phyloP scores from a whole-genome alignment of 1,284 basidiomycete species.

The Moesziomyces parantarcticus region DNA sequence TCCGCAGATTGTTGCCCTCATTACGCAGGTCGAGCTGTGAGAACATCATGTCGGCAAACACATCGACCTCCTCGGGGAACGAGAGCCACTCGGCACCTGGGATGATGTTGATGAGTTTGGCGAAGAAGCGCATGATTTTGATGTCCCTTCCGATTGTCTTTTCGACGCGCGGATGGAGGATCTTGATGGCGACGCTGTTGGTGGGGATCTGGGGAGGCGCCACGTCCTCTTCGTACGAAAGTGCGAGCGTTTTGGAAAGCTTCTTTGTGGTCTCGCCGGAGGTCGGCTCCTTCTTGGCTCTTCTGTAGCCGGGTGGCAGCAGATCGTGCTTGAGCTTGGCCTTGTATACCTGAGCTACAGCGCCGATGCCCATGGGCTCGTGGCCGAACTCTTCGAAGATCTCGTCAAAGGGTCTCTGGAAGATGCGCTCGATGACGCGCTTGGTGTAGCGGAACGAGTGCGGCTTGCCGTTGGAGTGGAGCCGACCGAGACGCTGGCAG shows the following conservation, averaged over 20 bases:
- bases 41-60: constrained; percentile 98
- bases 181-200: constrained; percentile 87
- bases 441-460: constrained; percentile 87
- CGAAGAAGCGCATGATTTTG: constrained; percentile 93
- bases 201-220: constrained; percentile 58
- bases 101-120: constrained; percentile 79
- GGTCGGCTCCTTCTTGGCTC: constrained; percentile 34
- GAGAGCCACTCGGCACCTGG: constrained; percentile 98
- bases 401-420: constrained; percentile 77
- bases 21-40: constrained; percentile 90
- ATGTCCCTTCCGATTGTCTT: constrained; percentile 89
- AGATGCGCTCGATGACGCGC: constrained; percentile 83
- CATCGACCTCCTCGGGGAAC: constrained; percentile 91
- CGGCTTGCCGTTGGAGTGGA: constrained; percentile 89
- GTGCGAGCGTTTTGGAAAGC: constrained; percentile 51
- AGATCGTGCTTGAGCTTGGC: constrained; percentile 85
- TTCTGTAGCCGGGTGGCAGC: constrained; percentile 73
- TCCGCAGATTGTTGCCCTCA: constrained; percentile 87
- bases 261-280: constrained; percentile 24
- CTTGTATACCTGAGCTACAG: constrained; percentile 94
- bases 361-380: constrained; percentile 92
- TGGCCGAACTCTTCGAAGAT: constrained; percentile 92
- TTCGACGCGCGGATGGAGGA: constrained; percentile 81
- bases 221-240: constrained; percentile 57
- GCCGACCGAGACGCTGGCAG: constrained; percentile 83